Evolutionary conservation across 768 basidiomycete genomes (phyloP).

Genomic region (Postia placenta): DNA sequence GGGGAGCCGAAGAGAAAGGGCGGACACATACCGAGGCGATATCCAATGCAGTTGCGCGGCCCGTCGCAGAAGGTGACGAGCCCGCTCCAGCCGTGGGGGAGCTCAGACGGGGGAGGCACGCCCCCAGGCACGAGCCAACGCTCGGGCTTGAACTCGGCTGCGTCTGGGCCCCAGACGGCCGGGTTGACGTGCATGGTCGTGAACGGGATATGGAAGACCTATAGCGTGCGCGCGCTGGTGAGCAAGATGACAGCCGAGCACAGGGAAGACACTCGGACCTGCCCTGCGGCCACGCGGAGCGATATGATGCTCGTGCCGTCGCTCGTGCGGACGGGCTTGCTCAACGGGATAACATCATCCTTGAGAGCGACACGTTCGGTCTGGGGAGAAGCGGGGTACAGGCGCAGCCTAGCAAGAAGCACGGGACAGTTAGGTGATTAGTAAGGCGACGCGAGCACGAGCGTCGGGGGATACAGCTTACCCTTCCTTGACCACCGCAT

Average conservation of each 20-base stretch:
- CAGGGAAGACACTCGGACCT: slow-evolving; percentile 22
- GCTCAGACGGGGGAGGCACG: slow-evolving; percentile 22
- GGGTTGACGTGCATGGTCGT: slow-evolving; percentile 20
- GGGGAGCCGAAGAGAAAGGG: neutral
- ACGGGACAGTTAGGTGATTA: neutral
- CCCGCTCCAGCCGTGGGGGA: slow-evolving; percentile 32
- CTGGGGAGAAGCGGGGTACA: slow-evolving; percentile 34
- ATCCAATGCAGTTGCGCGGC: slow-evolving; percentile 36
- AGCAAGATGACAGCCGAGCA: neutral
- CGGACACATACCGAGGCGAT: slow-evolving; percentile 26
- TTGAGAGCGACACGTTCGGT: slow-evolving; percentile 33
- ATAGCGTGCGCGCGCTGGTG: neutral
- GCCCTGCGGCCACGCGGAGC: slow-evolving; percentile 30
- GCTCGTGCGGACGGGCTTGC: slow-evolving; percentile 24
- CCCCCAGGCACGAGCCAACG: slow-evolving; percentile 24
- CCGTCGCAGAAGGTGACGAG: slow-evolving; percentile 37
- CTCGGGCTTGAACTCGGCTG: slow-evolving; percentile 24
- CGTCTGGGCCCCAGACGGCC: slow-evolving; percentile 24
- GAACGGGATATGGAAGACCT: slow-evolving; percentile 27
- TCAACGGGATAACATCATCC: slow-evolving; percentile 39
- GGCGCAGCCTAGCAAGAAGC: slow-evolving; percentile 26
- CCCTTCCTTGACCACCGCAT: slow-evolving; percentile 39
- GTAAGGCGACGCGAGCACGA: neutral
- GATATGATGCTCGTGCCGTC: slow-evolving; percentile 23
- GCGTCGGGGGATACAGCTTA: neutral